phyloP scores from a whole-genome alignment of 2,329 filamentous ascomycete genomes.

The Westerdykella aurantiaca region DNA sequence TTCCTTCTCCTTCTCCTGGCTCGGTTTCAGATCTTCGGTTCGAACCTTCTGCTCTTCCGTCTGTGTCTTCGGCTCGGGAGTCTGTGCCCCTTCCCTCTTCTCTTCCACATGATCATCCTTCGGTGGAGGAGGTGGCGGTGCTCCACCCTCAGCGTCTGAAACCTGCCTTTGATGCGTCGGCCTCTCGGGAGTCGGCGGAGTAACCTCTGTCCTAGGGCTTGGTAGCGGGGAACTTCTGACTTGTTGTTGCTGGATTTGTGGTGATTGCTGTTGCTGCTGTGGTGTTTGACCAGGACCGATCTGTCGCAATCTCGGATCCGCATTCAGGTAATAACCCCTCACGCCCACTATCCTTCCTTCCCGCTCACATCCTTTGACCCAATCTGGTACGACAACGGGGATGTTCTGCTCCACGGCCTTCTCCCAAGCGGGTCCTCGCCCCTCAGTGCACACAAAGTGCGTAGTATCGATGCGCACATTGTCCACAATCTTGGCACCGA shows the following conservation, averaged over 20 bases:
- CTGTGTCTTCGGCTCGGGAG: slow-evolving; percentile 27
- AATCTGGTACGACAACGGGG: slow-evolving; percentile 91
- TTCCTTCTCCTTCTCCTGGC: slow-evolving; percentile 19
- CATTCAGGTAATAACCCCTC: slow-evolving; percentile 92
- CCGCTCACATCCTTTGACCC: slow-evolving; percentile 93
- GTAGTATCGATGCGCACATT: slow-evolving; percentile 93
- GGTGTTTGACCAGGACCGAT: slow-evolving; percentile 37
- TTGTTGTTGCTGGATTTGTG: slow-evolving; percentile 17
- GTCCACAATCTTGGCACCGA: slow-evolving; percentile 88
- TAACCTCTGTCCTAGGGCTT: slow-evolving; percentile 46
- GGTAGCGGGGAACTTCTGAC: slow-evolving; percentile 27
- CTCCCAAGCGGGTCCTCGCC: slow-evolving; percentile 84
- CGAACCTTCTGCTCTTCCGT: slow-evolving; percentile 31
- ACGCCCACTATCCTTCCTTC: slow-evolving; percentile 91
- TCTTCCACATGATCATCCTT: slow-evolving; percentile 23
- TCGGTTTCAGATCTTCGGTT: slow-evolving; percentile 28
- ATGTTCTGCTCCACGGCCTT: slow-evolving; percentile 98
- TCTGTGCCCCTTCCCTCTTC: slow-evolving; percentile 14
- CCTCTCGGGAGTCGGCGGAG: slow-evolving; percentile 47
- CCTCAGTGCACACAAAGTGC: slow-evolving; percentile 95
- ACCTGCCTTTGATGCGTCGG: slow-evolving; percentile 19
- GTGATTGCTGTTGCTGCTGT: slow-evolving; percentile 13
- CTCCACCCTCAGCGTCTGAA: slow-evolving; percentile 15
- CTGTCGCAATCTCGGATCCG: slow-evolving; percentile 60
- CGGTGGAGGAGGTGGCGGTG: slow-evolving; percentile 30